Base-by-base conservation (phyloP, 495 filamentous ascomycete species). In the Diplogelasinospora grovesii region DNA sequence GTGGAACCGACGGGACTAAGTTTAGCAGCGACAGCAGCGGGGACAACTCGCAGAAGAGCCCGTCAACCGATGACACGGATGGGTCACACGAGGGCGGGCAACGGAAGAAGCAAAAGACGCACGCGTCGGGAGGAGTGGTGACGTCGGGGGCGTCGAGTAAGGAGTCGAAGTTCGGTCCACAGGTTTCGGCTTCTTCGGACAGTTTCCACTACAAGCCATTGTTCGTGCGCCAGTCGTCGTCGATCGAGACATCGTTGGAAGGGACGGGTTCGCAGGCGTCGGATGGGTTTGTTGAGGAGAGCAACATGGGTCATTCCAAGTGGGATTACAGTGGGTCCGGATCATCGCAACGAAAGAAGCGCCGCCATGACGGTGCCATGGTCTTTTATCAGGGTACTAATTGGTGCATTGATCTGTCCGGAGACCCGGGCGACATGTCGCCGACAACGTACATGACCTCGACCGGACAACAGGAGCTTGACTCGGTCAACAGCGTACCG, bases 321-420 rank as follows among this genome's bases (percentile, higher is more conserved):
- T 64, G 56, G 59, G 60, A 56, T 25, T 62, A 60, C 21, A 70
- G 65, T 46, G 61, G 66, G 27, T 71, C 57, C 20, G 67, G 63
- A 31, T 57, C 60, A 23, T 56, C 60, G 18, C 61, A 63, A 36
- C 61, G 67, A 37, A 63, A 61, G 45, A 68, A 50, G 36, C 65
- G 60, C 24, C 64, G 60, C 9, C 70, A 70, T 13, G 79, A 77
- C 50, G 85, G 86, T 9, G 81, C 85, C 14, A 86, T 89, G 49
- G 83, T 87, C 33, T 90, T 83, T 54, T 90, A 89, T 59, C 83
- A 80, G 39, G 75, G 77, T 18, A 78, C 80, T 5, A 71, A 68
- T 1, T 90, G 89, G 55, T 88, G 77, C 58, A 86, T 79, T 9
- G 85, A 90, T 63, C 69, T 89, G 4, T 83, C 77, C 32, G 74